Evolutionary conservation across 805 yeast species (phyloP).

Genomic region (Deakozyma indianensis): DNA sequence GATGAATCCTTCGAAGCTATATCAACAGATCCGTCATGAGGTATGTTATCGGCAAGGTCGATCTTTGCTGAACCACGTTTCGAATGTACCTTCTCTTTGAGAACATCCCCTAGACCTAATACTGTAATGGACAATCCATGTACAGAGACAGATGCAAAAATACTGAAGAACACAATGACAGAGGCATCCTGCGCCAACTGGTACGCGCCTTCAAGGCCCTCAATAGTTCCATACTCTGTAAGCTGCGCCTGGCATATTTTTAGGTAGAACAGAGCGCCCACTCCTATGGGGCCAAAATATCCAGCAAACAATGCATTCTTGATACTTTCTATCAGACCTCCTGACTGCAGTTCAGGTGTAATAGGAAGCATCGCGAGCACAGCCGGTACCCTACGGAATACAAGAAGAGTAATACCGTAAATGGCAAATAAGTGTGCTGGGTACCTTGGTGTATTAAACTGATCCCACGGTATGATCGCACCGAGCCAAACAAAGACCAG

Average conservation of each 20-base stretch:
- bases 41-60: too few relatives aligned
- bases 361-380: constrained; percentile 34
- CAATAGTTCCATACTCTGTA: constrained; percentile 16
- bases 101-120: not conserved
- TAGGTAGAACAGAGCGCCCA: constrained; percentile 41
- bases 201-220: not conserved
- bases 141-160: constrained; percentile 55
- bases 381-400: constrained; percentile 23
- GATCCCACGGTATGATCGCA: constrained; percentile 55
- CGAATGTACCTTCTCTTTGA: not conserved
- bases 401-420: constrained; percentile 18
- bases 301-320: constrained; percentile 57
- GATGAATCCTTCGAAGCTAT: too few relatives aligned
- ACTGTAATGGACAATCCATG: constrained; percentile 35
- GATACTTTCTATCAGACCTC: constrained; percentile 16
- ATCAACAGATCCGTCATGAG: too few relatives aligned
- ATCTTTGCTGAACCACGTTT: not conserved
- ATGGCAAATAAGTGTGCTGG: constrained; percentile 22
- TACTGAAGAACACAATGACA: constrained; percentile 46
- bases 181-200: constrained; percentile 2
- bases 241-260: constrained; percentile 28
- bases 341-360: constrained; percentile 36
- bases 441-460: constrained; percentile 28
- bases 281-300: constrained; percentile 63
- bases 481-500: constrained; percentile 60